Conservation (phyloP, 345 rosid genomes). For the Lepidium aucheri region DNA sequence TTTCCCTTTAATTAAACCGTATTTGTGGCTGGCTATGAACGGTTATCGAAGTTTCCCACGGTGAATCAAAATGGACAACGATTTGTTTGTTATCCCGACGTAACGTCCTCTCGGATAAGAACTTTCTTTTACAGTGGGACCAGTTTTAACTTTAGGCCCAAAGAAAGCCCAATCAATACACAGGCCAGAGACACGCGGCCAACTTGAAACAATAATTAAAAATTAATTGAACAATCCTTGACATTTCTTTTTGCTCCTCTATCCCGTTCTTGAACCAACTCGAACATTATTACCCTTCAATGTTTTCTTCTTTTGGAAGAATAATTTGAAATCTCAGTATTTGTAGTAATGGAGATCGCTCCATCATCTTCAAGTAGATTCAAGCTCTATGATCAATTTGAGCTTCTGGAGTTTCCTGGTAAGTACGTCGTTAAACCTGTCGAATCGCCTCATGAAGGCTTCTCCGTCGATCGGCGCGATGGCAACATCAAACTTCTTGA, state of each 20-base stretch:
- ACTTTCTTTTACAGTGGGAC: neutral
- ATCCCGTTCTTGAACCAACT: neutral
- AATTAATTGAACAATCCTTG: neutral
- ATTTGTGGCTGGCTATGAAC: neutral
- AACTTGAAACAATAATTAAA: neutral
- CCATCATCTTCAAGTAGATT: conserved; percentile 36
- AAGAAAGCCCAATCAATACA: neutral
- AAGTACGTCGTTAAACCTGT: conserved; percentile 62
- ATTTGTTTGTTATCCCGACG: no score
- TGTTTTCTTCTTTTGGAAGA: neutral
- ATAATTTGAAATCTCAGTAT: neutral
- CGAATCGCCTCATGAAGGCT: conserved; percentile 56
- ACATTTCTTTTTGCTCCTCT: neutral
- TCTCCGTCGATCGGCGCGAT: conserved; percentile 60
- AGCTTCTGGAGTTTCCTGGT: conserved; percentile 68
- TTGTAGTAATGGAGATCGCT: conserved; percentile 36
- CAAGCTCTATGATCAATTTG: conserved; percentile 59
- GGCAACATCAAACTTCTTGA: conserved; percentile 52
- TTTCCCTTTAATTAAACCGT: neutral
- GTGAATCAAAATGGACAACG: no score
- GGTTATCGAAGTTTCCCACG: no score
- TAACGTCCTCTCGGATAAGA: no score
- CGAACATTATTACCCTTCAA: neutral
- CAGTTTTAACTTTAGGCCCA: neutral
- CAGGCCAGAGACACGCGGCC: neutral